phyloP scores from a whole-genome alignment of 108 stramenopile species.

The Cyclotella sp. region DNA sequence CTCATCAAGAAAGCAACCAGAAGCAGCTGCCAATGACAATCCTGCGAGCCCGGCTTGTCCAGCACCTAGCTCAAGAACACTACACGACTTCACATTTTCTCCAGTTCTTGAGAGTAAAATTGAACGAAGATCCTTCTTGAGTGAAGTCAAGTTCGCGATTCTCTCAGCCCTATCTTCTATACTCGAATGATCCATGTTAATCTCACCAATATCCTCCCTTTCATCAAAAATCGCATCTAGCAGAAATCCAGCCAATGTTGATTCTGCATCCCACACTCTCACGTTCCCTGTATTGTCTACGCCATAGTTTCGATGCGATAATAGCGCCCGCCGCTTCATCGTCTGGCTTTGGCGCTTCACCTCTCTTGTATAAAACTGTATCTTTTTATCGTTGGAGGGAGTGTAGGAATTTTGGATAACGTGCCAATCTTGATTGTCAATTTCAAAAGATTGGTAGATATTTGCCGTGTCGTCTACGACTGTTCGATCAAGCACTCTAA shows the following conservation, averaged over 20 bases:
- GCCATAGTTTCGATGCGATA: conserved; percentile 61
- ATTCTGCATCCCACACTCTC: conserved; percentile 85
- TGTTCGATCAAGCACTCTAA: conserved; percentile 54
- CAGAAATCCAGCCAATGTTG: conserved; percentile 59
- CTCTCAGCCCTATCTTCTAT: not conserved
- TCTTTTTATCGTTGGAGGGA: not conserved
- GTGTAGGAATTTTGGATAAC: conserved; percentile 42
- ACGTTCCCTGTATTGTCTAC: conserved; percentile 87
- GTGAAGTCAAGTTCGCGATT: not conserved
- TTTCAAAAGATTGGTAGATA: not conserved
- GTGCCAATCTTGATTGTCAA: conserved; percentile 12
- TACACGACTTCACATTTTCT: conserved; percentile 17
- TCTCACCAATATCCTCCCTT: conserved; percentile 18
- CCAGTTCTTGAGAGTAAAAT: conserved; percentile 10
- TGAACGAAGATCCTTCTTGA: conserved; percentile 22
- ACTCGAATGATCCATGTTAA: not conserved
- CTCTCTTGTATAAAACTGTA: conserved; percentile 45
- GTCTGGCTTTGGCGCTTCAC: conserved; percentile 13
- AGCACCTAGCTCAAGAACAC: conserved; percentile 72
- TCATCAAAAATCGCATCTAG: conserved; percentile 34
- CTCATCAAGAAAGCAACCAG: not conserved
- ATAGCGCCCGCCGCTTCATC: conserved; percentile 17
- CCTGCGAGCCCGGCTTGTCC: conserved; percentile 86
- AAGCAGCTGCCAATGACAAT: conserved; percentile 46
- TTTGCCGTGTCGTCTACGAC: not conserved